Evolutionary conservation across 805 yeast genomes (phyloP), one percentile per base, ranked within the genome.

Genomic region (Pichia scutulata): DNA sequence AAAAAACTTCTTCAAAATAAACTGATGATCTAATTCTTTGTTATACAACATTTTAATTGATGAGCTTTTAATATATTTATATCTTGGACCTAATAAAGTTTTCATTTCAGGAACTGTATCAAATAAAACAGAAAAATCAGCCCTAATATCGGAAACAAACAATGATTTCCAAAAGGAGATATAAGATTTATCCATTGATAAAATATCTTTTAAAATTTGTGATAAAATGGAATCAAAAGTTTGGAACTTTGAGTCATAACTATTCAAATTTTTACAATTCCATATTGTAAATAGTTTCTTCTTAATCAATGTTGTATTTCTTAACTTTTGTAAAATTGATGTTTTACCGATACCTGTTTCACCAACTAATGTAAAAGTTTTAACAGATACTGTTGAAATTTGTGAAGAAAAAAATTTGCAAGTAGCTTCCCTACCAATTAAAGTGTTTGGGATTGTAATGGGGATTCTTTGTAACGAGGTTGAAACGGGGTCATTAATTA

Each of bases 331-430:
- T 7, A 77, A 57, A 8, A 76, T 51, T 6, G 73, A 60, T 0
- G 77, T 64, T 56, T 75, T 76, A 1, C 82, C 82, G 7, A 66
- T 58, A 2, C 82, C 82, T 1, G 70, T 51, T 3, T 61, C 67
- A 16, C 82, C 81, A 1, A 61, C 55, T 4, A 76, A 56, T 7
- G 74, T 52, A 1, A 70, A 53, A 10, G 65, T 41, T 57, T 61
- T 56, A 41, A 62, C 56, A 53, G 51, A 55, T 4, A 53, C 48
- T 10, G 53, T 43, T 18, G 57, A 52, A 47, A 63, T 60, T 13
- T 50, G 43, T 1, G 60, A 51, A 14, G 60, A 61, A 21, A 70
- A 52, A 14, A 52, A 47, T 7, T 55, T 41, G 36, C 62, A 39
- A 13, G 63, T 65, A 1, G 56, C 43, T 3, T 59, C 57, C 37